These are phyloP conservation scores for Cucumis cinereus DNA, from an alignment of 306 rosid species.

Conservation along the genomic window DNA sequence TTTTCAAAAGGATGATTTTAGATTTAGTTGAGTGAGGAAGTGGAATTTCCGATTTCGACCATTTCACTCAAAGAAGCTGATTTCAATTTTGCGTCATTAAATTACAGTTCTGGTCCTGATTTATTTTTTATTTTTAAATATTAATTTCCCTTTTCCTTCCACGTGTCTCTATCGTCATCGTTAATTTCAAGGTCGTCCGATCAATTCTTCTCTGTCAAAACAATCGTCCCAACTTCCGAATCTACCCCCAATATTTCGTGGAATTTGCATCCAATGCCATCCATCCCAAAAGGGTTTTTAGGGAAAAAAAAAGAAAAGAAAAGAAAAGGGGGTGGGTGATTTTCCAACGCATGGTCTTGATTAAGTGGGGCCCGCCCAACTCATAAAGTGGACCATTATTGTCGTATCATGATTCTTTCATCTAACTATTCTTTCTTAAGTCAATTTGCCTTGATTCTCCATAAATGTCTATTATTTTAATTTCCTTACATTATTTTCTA, in stretches of 20 bases:
- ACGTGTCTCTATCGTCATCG: conserved; percentile 3
- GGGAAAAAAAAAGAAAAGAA: background rate
- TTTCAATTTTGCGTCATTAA: background rate
- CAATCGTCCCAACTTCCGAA: background rate
- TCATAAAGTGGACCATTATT: background rate
- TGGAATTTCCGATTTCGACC: background rate
- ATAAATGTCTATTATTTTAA: background rate
- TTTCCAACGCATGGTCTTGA: background rate
- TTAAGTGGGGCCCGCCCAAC: conserved; percentile 1
- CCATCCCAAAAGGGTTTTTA: background rate
- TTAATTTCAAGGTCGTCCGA: background rate
- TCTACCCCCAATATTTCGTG: background rate
- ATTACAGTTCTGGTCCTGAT: background rate
- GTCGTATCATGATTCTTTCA: background rate
- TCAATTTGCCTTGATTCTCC: background rate
- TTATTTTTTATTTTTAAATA: no score
- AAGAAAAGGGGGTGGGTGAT: background rate
- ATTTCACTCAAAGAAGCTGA: background rate
- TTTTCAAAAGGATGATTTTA: no score
- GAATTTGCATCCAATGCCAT: background rate
- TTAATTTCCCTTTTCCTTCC: background rate
- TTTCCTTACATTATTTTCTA: no score
- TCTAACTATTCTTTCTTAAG: background rate
- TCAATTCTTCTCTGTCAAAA: background rate
- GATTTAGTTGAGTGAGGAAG: no score